Percentiles rank a stretch among this genome's conserved stretches.
These are phyloP conservation scores for Chrysosporium queenslandicum DNA, from an alignment of 2,329 filamentous ascomycete genomes.

Conservation along the genomic window DNA sequence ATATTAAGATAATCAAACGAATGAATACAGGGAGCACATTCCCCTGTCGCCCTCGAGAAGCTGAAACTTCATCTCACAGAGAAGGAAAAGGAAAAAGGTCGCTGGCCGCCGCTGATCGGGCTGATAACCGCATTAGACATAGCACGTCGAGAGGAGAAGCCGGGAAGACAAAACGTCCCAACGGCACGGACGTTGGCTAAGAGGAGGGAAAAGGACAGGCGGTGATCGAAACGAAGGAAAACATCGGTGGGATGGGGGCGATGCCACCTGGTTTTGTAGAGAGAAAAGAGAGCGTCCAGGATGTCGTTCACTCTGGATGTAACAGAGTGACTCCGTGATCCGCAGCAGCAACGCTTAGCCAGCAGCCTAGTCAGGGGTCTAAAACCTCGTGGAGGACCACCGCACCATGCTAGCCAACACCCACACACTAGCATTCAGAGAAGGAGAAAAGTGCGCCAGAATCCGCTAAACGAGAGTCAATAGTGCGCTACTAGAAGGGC, in stretches of 20 bases:
- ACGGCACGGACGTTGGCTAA: background rate
- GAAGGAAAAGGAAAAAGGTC: background rate
- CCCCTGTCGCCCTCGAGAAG: background rate
- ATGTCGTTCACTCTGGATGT: constrained; percentile 25
- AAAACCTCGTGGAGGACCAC: background rate
- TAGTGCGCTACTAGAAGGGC: background rate
- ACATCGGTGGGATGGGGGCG: background rate
- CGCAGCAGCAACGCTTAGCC: background rate
- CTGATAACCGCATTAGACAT: background rate
- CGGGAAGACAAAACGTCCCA: background rate
- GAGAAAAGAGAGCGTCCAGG: background rate
- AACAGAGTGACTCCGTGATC: constrained; percentile 11
- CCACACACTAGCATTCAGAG: background rate
- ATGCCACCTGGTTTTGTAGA: background rate
- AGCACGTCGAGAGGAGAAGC: no score
- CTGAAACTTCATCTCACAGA: background rate
- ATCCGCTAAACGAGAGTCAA: constrained; percentile 4
- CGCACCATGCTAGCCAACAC: no score
- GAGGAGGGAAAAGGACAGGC: background rate
- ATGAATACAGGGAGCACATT: background rate
- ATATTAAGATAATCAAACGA: background rate
- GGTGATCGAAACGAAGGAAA: background rate
- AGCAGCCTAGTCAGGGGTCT: background rate
- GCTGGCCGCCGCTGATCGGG: background rate
- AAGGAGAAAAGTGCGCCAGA: no score